These are phyloP conservation scores for Fraxinus baroniana DNA, from an alignment of 305 asterid species.

Conservation along the genomic window DNA sequence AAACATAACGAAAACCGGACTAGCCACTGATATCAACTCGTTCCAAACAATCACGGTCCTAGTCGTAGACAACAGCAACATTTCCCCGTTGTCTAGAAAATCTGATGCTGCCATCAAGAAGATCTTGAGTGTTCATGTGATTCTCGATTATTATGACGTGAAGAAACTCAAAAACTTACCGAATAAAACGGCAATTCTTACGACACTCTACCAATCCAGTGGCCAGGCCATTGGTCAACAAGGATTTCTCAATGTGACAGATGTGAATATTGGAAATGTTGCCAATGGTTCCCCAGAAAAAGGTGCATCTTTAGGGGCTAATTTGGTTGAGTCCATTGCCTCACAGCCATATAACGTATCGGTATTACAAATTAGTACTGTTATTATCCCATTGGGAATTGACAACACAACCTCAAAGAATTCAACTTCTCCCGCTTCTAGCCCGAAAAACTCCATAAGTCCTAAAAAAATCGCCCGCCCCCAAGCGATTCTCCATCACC, in stretches of 20 bases:
- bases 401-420: slow-evolving; percentile 18
- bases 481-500: slow-evolving; percentile 13
- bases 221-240: slow-evolving; percentile 49
- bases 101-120: slow-evolving; percentile 23
- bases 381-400: slow-evolving; percentile 44
- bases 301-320: slow-evolving; percentile 39
- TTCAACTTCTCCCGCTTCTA: slow-evolving; percentile 22
- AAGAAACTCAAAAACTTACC: slow-evolving; percentile 33
- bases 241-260: slow-evolving; percentile 52
- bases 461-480: background rate
- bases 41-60: slow-evolving; percentile 53
- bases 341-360: slow-evolving; percentile 47
- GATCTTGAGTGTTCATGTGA: slow-evolving; percentile 48
- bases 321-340: slow-evolving; percentile 37
- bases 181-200: slow-evolving; percentile 25
- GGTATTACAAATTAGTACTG: slow-evolving; percentile 41
- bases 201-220: slow-evolving; percentile 54
- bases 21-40: slow-evolving; percentile 45
- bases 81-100: slow-evolving; percentile 38
- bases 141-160: slow-evolving; percentile 59
- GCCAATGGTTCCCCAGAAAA: slow-evolving; percentile 41
- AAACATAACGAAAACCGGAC: slow-evolving; percentile 50
- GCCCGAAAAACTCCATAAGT: slow-evolving; percentile 1
- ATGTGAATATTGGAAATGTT: slow-evolving; percentile 14
- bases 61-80: slow-evolving; percentile 43